Conservation (phyloP, 495 filamentous ascomycete species). For the Neurospora tetrasperma region DNA sequence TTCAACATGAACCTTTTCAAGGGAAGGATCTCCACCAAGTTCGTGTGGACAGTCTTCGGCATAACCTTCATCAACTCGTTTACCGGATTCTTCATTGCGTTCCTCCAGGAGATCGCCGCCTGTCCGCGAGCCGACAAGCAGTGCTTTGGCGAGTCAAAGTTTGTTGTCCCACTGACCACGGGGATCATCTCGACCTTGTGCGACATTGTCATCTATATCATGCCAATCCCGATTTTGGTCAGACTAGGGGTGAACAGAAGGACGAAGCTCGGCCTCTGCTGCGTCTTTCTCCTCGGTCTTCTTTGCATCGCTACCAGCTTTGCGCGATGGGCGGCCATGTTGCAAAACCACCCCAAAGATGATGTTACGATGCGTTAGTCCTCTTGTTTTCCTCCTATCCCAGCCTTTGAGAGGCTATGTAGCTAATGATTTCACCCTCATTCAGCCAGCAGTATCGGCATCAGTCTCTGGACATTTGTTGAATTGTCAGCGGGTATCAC, state of each 20-base stretch:
- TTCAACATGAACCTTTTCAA: slow-evolving; percentile 11
- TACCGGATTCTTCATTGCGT: background rate
- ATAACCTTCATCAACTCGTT: slow-evolving; percentile 3
- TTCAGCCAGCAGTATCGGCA: slow-evolving; percentile 4
- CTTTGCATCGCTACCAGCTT: background rate
- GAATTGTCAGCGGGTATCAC: slow-evolving; percentile 14
- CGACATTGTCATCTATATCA: slow-evolving; percentile 9
- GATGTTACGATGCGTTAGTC: background rate
- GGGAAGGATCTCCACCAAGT: background rate
- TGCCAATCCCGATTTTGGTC: slow-evolving; percentile 10
- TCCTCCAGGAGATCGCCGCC: background rate
- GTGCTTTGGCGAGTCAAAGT: slow-evolving; percentile 1
- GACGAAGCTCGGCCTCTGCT: slow-evolving; percentile 4
- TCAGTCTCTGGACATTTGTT: slow-evolving; percentile 12
- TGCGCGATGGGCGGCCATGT: background rate
- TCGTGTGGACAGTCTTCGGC: slow-evolving; percentile 4
- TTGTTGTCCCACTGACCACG: slow-evolving; percentile 4
- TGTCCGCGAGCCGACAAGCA: background rate
- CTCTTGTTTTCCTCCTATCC: background rate
- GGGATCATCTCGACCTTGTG: slow-evolving; percentile 1
- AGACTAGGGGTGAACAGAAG: slow-evolving; percentile 5
- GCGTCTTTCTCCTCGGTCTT: slow-evolving; percentile 6
- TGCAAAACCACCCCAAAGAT: background rate
- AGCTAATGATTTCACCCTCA: background rate
- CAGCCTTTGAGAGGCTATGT: too few species aligned